phyloP scores from a whole-genome alignment of 768 basidiomycete genomes.

The Lactifluus piperatus region DNA sequence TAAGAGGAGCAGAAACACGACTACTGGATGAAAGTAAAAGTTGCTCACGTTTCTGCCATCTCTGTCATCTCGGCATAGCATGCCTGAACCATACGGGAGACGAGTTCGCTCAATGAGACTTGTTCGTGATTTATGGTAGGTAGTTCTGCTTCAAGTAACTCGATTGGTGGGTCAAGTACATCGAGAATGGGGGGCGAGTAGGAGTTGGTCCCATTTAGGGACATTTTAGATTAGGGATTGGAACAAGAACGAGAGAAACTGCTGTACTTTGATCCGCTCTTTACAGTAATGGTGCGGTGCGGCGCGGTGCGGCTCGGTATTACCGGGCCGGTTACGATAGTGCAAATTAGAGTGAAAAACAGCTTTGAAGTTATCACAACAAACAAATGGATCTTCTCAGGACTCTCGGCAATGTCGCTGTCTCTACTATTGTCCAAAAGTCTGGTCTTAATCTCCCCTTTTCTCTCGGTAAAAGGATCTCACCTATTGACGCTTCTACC shows the following conservation, averaged over 20 bases:
- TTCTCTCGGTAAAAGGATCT: constrained; percentile 64
- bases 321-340: too few relatives aligned
- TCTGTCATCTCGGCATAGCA: constrained; percentile 80
- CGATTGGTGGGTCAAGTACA: constrained; percentile 28
- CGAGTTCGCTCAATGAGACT: constrained; percentile 59
- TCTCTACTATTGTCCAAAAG: constrained; percentile 85
- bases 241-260: background rate
- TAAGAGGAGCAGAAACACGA: constrained; percentile 26
- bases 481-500: constrained; percentile 52
- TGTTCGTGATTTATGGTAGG: constrained; percentile 68
- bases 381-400: constrained; percentile 69
- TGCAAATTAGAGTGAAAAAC: too few relatives aligned
- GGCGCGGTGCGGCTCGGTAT: too few relatives aligned
- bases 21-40: background rate
- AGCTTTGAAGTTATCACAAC: too few relatives aligned
- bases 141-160: constrained; percentile 64
- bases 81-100: constrained; percentile 68
- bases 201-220: constrained; percentile 14
- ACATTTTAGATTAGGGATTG: background rate
- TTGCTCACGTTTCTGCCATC: constrained; percentile 74
- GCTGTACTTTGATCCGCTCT: too few relatives aligned
- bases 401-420: constrained; percentile 76
- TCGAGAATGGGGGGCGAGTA: constrained; percentile 14
- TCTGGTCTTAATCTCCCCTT: constrained; percentile 89
- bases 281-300: too few relatives aligned